Conservation (phyloP, 2,329 filamentous ascomycete genomes). For the Grosmannia serpens region DNA sequence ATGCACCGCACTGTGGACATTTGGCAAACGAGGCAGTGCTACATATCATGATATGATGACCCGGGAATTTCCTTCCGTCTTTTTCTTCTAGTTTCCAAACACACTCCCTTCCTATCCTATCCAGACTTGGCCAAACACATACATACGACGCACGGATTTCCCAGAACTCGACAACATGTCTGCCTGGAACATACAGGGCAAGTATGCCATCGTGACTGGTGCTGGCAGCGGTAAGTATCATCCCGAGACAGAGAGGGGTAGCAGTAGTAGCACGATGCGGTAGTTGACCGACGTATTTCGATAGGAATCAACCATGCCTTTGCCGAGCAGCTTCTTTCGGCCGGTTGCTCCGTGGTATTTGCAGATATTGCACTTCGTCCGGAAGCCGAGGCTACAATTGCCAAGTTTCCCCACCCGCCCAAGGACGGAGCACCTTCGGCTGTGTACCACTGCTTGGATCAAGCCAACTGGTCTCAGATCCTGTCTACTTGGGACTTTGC, state of each 20-base stretch:
- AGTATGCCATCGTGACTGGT: conserved; percentile 22
- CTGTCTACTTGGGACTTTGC: conserved; percentile 13
- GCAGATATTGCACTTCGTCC: conserved; percentile 23
- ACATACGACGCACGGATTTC: no score
- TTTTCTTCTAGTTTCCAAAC: no score
- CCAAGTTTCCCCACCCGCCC: conserved; percentile 14
- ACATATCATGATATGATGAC: no score
- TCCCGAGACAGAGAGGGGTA: background rate
- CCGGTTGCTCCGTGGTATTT: conserved; percentile 26
- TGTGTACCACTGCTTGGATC: conserved; percentile 25
- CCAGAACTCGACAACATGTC: background rate
- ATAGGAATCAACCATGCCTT: conserved; percentile 27
- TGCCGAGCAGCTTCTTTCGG: conserved; percentile 20
- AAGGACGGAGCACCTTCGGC: conserved; percentile 9
- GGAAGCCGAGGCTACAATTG: conserved; percentile 22
- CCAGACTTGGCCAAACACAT: no score
- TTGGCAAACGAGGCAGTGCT: no score
- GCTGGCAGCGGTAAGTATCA: conserved; percentile 16
- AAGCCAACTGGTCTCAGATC: conserved; percentile 24
- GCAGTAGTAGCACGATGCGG: background rate
- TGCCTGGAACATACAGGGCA: conserved; percentile 8
- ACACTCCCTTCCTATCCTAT: no score
- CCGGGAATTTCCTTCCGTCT: no score
- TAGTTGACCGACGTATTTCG: background rate
- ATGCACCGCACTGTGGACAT: no score